Percentiles rank a stretch among this genome's conserved stretches.
Evolutionary conservation across 2,329 filamentous ascomycete genomes (phyloP).

Genomic region (Diaporthe sp.): DNA sequence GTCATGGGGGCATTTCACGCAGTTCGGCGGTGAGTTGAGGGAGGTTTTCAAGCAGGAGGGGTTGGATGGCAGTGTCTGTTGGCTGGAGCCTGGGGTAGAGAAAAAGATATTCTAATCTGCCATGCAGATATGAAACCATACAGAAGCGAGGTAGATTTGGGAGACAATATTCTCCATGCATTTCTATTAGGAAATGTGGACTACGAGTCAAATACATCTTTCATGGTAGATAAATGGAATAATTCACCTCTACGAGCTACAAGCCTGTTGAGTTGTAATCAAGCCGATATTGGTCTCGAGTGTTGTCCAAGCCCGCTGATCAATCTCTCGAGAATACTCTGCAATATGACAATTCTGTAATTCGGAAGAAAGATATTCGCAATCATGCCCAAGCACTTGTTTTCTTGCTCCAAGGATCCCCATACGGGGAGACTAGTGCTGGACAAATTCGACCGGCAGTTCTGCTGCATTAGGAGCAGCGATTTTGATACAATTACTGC

Average conservation of each 20-base stretch:
- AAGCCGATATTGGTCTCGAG: too few species aligned
- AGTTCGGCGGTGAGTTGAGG: slow-evolving; percentile 50
- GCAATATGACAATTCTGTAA: too few species aligned
- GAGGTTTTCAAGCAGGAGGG: slow-evolving; percentile 52
- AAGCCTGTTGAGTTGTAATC: too few species aligned
- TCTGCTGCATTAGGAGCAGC: slow-evolving; percentile 14
- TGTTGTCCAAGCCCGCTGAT: too few species aligned
- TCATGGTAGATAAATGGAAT: neutral
- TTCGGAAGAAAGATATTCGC: too few species aligned
- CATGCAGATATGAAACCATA: neutral
- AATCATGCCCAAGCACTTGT: too few species aligned
- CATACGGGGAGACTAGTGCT: neutral
- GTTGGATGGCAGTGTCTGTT: neutral
- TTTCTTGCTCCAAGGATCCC: neutral
- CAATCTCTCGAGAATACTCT: too few species aligned
- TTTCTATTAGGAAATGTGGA: neutral
- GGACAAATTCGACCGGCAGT: neutral
- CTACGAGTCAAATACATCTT: neutral
- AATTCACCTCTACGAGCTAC: neutral
- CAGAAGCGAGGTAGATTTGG: neutral
- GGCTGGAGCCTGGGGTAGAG: neutral
- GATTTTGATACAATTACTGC: slow-evolving; percentile 1
- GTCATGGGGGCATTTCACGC: slow-evolving; percentile 59
- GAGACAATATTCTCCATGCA: neutral
- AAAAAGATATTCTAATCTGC: neutral